These are phyloP conservation scores for Tylopilus sp. DNA, from an alignment of 1,284 basidiomycete genomes.

Conservation along the genomic window DNA sequence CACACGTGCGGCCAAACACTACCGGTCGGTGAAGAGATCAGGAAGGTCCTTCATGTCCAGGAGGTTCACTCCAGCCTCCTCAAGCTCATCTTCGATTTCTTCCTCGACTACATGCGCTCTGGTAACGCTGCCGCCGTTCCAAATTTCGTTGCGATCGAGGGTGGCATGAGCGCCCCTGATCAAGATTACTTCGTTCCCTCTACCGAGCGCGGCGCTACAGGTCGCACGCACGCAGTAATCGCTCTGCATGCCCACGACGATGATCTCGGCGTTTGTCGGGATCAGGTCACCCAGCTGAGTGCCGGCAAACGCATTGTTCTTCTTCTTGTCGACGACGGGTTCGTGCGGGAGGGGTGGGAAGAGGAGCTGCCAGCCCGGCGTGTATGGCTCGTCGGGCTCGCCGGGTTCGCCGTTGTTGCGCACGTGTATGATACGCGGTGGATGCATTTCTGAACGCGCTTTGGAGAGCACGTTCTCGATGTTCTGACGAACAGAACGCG, in stretches of 20 bases:
- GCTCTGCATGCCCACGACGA: slow-evolving; percentile 63
- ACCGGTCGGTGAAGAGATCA: slow-evolving; percentile 51
- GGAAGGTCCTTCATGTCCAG: slow-evolving; percentile 62
- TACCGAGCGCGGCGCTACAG: slow-evolving; percentile 54
- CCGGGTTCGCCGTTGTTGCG: slow-evolving; percentile 58
- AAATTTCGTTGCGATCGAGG: slow-evolving; percentile 58
- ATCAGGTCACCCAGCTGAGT: slow-evolving; percentile 50
- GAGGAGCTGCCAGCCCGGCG: slow-evolving; percentile 56
- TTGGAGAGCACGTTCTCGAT: slow-evolving; percentile 46
- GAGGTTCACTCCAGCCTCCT: slow-evolving; percentile 59
- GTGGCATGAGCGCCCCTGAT: slow-evolving; percentile 63
- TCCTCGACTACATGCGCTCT: slow-evolving; percentile 36
- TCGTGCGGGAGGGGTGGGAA: slow-evolving; percentile 48
- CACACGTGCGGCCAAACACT: background rate
- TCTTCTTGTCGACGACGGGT: slow-evolving; percentile 57
- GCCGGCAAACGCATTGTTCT: slow-evolving; percentile 66
- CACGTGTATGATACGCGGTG: slow-evolving; percentile 61
- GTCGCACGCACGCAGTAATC: slow-evolving; percentile 66
- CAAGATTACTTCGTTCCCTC: slow-evolving; percentile 62
- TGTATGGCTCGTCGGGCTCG: slow-evolving; percentile 53
- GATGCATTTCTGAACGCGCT: slow-evolving; percentile 46
- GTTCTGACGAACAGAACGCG: slow-evolving; percentile 43
- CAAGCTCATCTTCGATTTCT: slow-evolving; percentile 55
- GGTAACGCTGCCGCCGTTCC: slow-evolving; percentile 50
- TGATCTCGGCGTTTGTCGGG: slow-evolving; percentile 50